Conservation (phyloP, 1,284 basidiomycete species). For the Sporisorium iseilematis-ciliati region DNA sequence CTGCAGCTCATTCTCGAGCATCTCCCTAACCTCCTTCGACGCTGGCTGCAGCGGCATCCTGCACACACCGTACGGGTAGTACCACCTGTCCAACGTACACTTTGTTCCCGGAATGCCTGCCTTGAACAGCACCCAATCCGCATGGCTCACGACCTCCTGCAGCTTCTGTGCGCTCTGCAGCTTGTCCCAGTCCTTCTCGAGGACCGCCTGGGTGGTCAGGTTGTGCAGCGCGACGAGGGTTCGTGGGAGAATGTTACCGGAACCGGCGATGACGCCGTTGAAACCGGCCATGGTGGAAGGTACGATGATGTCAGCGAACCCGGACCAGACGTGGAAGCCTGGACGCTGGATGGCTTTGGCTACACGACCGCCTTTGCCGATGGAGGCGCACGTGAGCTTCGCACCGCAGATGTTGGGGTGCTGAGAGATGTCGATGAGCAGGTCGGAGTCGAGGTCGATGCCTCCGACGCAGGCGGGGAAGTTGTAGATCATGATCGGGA, state of each 20-base stretch:
- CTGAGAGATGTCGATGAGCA: constrained; percentile 81
- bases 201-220: constrained; percentile 72
- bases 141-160: constrained; percentile 82
- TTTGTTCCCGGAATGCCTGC: constrained; percentile 85
- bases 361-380: constrained; percentile 88
- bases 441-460: constrained; percentile 86
- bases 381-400: constrained; percentile 86
- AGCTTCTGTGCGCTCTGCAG: constrained; percentile 80
- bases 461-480: constrained; percentile 80
- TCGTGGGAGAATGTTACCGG: constrained; percentile 71
- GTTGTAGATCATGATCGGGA: constrained; percentile 91
- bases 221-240: constrained; percentile 77
- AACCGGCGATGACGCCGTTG: constrained; percentile 53
- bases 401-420: constrained; percentile 90
- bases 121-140: constrained; percentile 83
- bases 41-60: constrained; percentile 81
- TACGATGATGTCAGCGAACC: constrained; percentile 50
- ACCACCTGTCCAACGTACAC: constrained; percentile 78
- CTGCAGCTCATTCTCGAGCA: constrained; percentile 79
- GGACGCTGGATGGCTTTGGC: constrained; percentile 75
- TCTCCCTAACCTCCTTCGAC: constrained; percentile 72
- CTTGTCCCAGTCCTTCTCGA: constrained; percentile 25
- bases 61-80: constrained; percentile 81
- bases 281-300: constrained; percentile 48
- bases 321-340: constrained; percentile 47